A percentile compares a stretch with the other conserved stretches of the same genome.
Evolutionary conservation across 148 eudicot genomes (phyloP).

Genomic region (Diospyros lotus): DNA sequence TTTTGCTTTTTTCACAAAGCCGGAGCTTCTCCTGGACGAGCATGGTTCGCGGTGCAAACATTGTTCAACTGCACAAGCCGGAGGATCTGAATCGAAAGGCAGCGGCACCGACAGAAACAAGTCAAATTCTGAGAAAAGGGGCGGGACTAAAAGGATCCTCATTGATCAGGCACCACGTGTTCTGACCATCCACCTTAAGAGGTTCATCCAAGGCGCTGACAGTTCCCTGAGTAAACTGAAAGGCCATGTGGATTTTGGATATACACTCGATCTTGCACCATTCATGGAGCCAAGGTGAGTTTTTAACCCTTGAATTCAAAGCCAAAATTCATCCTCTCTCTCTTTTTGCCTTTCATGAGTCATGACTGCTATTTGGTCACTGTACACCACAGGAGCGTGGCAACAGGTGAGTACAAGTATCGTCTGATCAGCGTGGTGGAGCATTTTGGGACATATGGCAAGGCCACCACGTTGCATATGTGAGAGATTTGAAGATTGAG

Average conservation of each 20-base stretch:
- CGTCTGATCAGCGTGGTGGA: slow-evolving; percentile 78
- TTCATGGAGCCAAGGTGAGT: slow-evolving; percentile 69
- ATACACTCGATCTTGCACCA: slow-evolving; percentile 61
- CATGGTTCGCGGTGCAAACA: too few relatives aligned
- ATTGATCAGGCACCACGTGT: slow-evolving; percentile 59
- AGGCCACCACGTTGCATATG: slow-evolving; percentile 85
- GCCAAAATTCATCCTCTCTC: too few relatives aligned
- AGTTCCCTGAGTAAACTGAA: slow-evolving; percentile 80
- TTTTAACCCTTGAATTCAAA: neutral
- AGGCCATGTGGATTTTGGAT: slow-evolving; percentile 74
- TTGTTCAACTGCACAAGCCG: too few relatives aligned
- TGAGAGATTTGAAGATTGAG: slow-evolving; percentile 44
- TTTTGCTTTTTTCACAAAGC: slow-evolving; percentile 55
- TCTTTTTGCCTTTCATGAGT: too few relatives aligned
- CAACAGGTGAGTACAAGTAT: slow-evolving; percentile 36
- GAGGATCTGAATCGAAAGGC: slow-evolving; percentile 29
- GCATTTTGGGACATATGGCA: slow-evolving; percentile 81
- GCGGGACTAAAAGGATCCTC: slow-evolving; percentile 73
- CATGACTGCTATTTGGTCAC: neutral
- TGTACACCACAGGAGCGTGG: slow-evolving; percentile 35
- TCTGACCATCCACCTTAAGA: slow-evolving; percentile 82
- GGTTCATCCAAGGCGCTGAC: slow-evolving; percentile 84
- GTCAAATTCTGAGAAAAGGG: slow-evolving; percentile 39
- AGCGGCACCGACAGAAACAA: slow-evolving; percentile 30
- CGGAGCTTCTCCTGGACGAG: slow-evolving; percentile 23